Evolutionary conservation across 2,329 filamentous ascomycete genomes (phyloP).

Genomic region (Venturia nashicola): DNA sequence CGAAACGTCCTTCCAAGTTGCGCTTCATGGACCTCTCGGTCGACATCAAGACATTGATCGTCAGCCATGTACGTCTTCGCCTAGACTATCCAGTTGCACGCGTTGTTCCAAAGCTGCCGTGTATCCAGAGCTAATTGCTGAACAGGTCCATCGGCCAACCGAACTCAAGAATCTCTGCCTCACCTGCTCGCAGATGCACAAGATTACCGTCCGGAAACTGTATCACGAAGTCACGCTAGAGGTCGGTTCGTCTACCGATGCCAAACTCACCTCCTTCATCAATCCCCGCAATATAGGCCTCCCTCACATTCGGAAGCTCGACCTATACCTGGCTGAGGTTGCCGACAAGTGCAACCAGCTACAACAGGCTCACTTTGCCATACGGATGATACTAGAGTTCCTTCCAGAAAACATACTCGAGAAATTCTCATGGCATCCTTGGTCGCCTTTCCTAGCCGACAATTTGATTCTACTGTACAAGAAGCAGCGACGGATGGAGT

Average conservation of each 20-base stretch:
- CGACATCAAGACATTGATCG: slow-evolving; percentile 24
- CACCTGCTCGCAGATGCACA: slow-evolving; percentile 33
- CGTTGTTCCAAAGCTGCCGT: neutral
- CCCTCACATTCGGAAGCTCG: slow-evolving; percentile 31
- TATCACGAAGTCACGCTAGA: slow-evolving; percentile 36
- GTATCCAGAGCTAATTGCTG: neutral
- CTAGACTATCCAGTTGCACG: neutral
- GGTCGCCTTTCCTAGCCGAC: slow-evolving; percentile 34
- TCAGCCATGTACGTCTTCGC: slow-evolving; percentile 23
- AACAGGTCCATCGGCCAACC: slow-evolving; percentile 28
- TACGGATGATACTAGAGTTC: slow-evolving; percentile 36
- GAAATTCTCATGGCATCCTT: slow-evolving; percentile 39
- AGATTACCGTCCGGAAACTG: slow-evolving; percentile 32
- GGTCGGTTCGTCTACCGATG: slow-evolving; percentile 32
- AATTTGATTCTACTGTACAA: slow-evolving; percentile 35
- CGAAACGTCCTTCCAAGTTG: slow-evolving; percentile 3
- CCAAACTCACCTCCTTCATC: slow-evolving; percentile 31
- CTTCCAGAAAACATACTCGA: slow-evolving; percentile 36
- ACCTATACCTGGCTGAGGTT: slow-evolving; percentile 33
- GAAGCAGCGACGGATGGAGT: slow-evolving; percentile 36
- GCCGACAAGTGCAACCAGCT: slow-evolving; percentile 31
- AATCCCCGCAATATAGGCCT: slow-evolving; percentile 35
- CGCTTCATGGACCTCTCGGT: slow-evolving; percentile 12
- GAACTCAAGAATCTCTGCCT: slow-evolving; percentile 37
- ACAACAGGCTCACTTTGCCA: slow-evolving; percentile 34